A percentile compares a stretch with the other conserved stretches of the same genome.
Conservation (phyloP, 1,139 yeast species). For the Casaregolazyma lundiana region DNA sequence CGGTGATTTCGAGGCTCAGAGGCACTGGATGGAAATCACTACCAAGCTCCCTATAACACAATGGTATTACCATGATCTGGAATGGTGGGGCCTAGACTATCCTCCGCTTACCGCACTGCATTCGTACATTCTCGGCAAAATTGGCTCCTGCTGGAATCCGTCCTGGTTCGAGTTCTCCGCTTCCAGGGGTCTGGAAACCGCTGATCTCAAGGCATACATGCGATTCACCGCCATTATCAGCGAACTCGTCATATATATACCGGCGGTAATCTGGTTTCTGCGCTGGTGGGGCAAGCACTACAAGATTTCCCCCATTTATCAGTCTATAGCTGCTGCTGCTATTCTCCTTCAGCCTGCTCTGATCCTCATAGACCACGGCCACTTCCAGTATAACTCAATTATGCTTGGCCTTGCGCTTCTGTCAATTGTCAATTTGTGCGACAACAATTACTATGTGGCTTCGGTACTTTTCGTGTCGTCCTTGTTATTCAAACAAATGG, state of each 20-base stretch:
- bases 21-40: constrained; percentile 97
- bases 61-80: constrained; percentile 88
- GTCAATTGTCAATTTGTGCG: constrained; percentile 58
- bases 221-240: constrained; percentile 71
- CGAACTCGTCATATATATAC: constrained; percentile 70
- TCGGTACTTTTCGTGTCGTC: constrained; percentile 78
- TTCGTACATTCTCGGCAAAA: constrained; percentile 69
- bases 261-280: constrained; percentile 69
- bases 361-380: constrained; percentile 90
- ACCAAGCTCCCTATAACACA: constrained; percentile 61
- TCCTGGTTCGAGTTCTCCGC: constrained; percentile 69
- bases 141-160: constrained; percentile 53
- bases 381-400: constrained; percentile 89
- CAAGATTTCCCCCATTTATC: constrained; percentile 53
- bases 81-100: constrained; percentile 96
- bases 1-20: constrained; percentile 97
- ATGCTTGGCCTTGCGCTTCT: constrained; percentile 84
- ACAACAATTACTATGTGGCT: constrained; percentile 50
- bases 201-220: constrained; percentile 74
- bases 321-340: constrained; percentile 67
- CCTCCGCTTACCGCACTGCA: constrained; percentile 97
- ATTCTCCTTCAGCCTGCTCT: constrained; percentile 75
- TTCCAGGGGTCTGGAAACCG: constrained; percentile 72
- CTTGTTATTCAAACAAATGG: constrained; percentile 90
- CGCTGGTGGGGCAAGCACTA: constrained; percentile 52